Evolutionary conservation across 2,329 filamentous ascomycete species (phyloP).

Genomic region (Beauveria sp.): DNA sequence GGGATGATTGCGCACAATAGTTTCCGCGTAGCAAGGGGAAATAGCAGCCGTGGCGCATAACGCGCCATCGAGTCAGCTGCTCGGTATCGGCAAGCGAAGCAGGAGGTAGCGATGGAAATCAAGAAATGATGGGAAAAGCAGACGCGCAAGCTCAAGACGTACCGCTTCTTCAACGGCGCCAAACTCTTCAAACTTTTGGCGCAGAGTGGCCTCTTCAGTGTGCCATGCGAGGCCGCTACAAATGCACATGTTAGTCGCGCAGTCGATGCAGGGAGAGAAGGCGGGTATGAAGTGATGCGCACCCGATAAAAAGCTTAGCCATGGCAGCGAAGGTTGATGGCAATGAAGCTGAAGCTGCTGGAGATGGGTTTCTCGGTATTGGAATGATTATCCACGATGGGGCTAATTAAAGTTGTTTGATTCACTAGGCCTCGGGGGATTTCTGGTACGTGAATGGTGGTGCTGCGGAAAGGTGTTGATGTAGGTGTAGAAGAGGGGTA

Average conservation of each 20-base stretch:
- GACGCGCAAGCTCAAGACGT: slow-evolving; percentile 35
- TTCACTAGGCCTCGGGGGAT: neutral
- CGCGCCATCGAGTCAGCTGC: neutral
- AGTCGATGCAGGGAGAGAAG: neutral
- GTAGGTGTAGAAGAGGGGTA: slow-evolving; percentile 12
- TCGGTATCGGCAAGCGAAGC: neutral
- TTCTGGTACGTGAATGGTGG: neutral
- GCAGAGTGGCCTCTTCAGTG: slow-evolving; percentile 81
- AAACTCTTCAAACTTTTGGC: slow-evolving; percentile 87
- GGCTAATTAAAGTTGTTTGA: neutral
- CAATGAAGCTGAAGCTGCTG: slow-evolving; percentile 12
- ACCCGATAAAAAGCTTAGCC: slow-evolving; percentile 96
- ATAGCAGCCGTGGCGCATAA: neutral
- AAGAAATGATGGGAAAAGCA: slow-evolving; percentile 9
- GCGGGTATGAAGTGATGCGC: slow-evolving; percentile 29
- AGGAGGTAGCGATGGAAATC: neutral
- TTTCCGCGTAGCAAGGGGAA: neutral
- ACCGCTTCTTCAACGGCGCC: slow-evolving; percentile 92
- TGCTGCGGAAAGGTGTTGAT: slow-evolving; percentile 12
- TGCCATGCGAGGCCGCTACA: slow-evolving; percentile 93
- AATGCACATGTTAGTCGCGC: slow-evolving; percentile 8
- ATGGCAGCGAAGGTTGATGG: slow-evolving; percentile 39
- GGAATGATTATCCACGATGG: neutral
- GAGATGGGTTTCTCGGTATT: neutral
- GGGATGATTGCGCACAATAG: slow-evolving; percentile 2